Evolutionary conservation across 2,329 filamentous ascomycete genomes (phyloP).

Genomic region (Aureobasidium lini): DNA sequence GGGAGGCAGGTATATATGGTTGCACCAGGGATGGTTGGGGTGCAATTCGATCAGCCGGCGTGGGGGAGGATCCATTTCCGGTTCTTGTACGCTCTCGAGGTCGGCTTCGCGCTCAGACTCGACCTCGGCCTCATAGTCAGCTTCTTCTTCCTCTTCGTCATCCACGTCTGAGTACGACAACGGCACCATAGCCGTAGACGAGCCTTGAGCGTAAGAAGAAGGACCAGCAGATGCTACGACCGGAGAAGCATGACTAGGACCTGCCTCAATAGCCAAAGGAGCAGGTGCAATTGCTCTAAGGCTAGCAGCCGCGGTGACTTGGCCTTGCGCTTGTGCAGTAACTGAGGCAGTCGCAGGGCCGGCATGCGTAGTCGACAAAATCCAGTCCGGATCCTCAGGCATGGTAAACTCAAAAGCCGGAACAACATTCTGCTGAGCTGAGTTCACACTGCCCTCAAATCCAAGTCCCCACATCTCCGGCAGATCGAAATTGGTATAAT

Average conservation of each 20-base stretch:
- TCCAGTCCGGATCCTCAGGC: not conserved
- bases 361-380: not conserved
- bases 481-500: not conserved
- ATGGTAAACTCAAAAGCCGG: not conserved
- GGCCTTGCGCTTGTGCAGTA: not conserved
- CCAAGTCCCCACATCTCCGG: not conserved
- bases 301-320: not conserved
- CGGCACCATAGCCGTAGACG: not conserved
- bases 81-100: no score
- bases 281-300: conserved; percentile 1
- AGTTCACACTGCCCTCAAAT: not conserved
- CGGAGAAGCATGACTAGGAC: not conserved
- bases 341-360: not conserved
- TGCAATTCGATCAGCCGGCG: not conserved
- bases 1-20: conserved; percentile 6
- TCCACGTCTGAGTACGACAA: not conserved
- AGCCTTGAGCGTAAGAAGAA: not conserved
- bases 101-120: no score
- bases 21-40: not conserved
- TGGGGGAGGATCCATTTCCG: not conserved
- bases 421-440: not conserved
- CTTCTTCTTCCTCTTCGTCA: not conserved
- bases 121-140: no score
- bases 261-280: not conserved
- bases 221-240: not conserved